Conservation (phyloP, 176 grass and related monocot species). For the Themeda triandra region DNA sequence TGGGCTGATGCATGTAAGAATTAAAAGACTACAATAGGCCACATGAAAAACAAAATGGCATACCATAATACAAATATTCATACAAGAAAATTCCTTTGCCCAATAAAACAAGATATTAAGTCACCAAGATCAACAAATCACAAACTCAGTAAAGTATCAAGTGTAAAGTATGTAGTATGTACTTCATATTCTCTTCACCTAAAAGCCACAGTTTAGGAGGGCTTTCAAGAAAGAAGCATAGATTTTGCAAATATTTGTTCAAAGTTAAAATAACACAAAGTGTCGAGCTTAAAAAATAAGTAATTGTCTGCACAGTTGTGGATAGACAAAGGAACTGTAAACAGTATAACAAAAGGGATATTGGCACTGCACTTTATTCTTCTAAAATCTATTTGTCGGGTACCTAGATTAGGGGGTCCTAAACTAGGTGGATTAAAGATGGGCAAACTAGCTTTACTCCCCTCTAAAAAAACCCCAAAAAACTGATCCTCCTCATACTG, state of each 20-base stretch:
- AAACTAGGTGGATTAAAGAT: no score
- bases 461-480: no score
- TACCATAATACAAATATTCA: background rate
- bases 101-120: conserved; percentile 9
- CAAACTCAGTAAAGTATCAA: background rate
- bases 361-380: background rate
- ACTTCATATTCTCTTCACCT: conserved; percentile 12
- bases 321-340: background rate
- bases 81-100: conserved; percentile 19
- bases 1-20: background rate
- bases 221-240: conserved; percentile 24
- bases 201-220: conserved; percentile 14
- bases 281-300: background rate
- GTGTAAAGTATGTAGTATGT: background rate
- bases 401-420: no score
- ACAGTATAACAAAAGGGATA: background rate
- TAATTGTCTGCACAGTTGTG: background rate
- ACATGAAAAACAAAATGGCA: conserved; percentile 15
- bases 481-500: no score
- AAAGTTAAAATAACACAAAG: conserved; percentile 15
- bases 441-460: no score
- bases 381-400: conserved; percentile 23
- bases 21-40: background rate
- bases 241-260: conserved; percentile 10
- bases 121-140: conserved; percentile 18